Percentiles rank a stretch among this genome's conserved stretches.
phyloP scores from a whole-genome alignment of 1,284 basidiomycete species.

The Marasmius sp. region DNA sequence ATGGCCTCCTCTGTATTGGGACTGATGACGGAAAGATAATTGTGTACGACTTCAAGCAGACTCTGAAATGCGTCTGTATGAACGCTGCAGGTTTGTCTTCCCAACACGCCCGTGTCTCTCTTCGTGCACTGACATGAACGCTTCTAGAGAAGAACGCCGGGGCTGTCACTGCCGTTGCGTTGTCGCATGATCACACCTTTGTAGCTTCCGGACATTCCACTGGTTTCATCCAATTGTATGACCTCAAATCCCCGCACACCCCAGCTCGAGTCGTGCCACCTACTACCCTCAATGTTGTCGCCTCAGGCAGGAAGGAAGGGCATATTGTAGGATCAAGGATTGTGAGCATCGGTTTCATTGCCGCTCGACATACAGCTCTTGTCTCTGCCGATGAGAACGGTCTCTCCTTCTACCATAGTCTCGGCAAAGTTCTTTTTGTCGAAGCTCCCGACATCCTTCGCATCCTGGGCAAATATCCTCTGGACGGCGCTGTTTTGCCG shows the following conservation, averaged over 20 bases:
- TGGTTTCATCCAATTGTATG: slow-evolving; percentile 88
- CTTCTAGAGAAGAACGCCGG: slow-evolving; percentile 61
- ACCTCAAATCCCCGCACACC: slow-evolving; percentile 69
- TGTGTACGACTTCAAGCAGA: slow-evolving; percentile 92
- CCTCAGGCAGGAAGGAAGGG: slow-evolving; percentile 89
- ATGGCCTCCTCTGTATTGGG: slow-evolving; percentile 90
- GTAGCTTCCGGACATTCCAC: slow-evolving; percentile 86
- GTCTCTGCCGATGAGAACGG: slow-evolving; percentile 91
- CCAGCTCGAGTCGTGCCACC: slow-evolving; percentile 75
- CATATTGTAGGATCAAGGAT: slow-evolving; percentile 89
- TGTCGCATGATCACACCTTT: slow-evolving; percentile 94
- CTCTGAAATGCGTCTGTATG: slow-evolving; percentile 77
- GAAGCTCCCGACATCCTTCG: slow-evolving; percentile 94
- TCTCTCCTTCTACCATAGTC: slow-evolving; percentile 92
- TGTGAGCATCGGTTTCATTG: slow-evolving; percentile 87
- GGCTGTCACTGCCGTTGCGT: slow-evolving; percentile 85
- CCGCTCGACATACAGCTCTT: slow-evolving; percentile 90
- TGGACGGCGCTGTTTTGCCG: slow-evolving; percentile 35
- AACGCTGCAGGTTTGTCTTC: slow-evolving; percentile 62
- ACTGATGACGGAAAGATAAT: slow-evolving; percentile 77
- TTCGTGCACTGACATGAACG: slow-evolving; percentile 11
- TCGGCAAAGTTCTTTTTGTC: slow-evolving; percentile 94
- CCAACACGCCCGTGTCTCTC: not conserved
- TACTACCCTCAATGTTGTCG: slow-evolving; percentile 63
- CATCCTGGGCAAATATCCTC: slow-evolving; percentile 89